These are phyloP conservation scores for Suhomyces guaymorum DNA, from an alignment of 1,139 yeast genomes.

Conservation along the genomic window DNA sequence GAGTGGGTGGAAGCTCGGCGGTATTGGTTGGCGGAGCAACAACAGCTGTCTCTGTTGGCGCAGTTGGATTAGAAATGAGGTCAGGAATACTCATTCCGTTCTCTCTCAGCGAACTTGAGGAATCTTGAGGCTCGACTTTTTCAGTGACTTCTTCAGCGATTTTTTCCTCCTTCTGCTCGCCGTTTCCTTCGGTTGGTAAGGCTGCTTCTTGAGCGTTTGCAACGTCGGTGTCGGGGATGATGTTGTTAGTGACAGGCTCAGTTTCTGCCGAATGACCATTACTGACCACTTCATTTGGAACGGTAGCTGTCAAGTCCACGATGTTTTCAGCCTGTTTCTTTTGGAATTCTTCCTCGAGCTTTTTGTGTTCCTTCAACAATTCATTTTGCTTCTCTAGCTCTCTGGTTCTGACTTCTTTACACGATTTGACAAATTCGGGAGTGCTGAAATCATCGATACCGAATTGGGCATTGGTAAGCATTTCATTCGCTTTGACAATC, in stretches of 20 bases:
- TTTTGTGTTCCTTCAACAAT: constrained; percentile 41
- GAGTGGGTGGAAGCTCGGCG: constrained; percentile 1
- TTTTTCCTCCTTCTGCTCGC: background rate
- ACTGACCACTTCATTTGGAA: constrained; percentile 1
- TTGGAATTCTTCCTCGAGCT: constrained; percentile 29
- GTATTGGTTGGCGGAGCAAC: background rate
- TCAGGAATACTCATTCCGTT: background rate
- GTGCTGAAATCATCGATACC: constrained; percentile 86
- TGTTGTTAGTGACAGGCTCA: too few species aligned
- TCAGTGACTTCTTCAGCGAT: background rate
- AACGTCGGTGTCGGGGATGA: too few species aligned
- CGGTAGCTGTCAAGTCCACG: constrained; percentile 1
- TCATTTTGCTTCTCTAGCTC: constrained; percentile 59
- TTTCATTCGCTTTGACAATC: constrained; percentile 85
- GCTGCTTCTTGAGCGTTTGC: background rate
- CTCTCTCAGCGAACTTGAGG: background rate
- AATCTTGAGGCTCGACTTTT: too few species aligned
- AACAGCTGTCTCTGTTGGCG: too few species aligned
- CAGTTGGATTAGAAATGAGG: background rate
- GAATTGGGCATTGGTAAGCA: constrained; percentile 95
- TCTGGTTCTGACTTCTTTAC: constrained; percentile 71
- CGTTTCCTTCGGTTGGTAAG: background rate
- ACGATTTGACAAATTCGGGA: constrained; percentile 71
- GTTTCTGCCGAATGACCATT: background rate
- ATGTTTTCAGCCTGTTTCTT: constrained; percentile 18